Evolutionary conservation across 2,329 filamentous ascomycete species (phyloP).

Genomic region (Colletotrichum plurivorum): DNA sequence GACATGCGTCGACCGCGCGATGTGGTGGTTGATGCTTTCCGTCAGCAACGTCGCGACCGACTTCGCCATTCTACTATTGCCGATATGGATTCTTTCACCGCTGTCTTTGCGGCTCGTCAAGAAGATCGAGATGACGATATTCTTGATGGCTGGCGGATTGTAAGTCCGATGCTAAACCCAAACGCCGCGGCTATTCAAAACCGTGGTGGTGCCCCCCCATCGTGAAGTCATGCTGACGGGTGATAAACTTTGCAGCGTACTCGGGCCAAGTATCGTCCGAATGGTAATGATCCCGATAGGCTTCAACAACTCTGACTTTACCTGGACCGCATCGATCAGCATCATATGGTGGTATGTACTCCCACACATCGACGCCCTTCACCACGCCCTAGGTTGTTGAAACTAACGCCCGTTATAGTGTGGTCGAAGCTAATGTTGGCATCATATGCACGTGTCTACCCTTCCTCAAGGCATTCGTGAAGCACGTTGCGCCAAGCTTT

Average conservation of each 20-base stretch:
- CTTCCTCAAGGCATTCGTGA: constrained; percentile 35
- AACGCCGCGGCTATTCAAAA: no score
- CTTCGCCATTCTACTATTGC: constrained; percentile 40
- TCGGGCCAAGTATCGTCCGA: constrained; percentile 37
- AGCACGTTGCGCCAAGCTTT: constrained; percentile 12
- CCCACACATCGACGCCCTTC: background rate
- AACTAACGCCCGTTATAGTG: background rate
- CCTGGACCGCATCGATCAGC: constrained; percentile 38
- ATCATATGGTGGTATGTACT: constrained; percentile 37
- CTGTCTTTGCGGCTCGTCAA: constrained; percentile 28
- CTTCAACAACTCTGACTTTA: constrained; percentile 32
- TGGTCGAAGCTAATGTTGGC: constrained; percentile 38
- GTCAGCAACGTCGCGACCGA: constrained; percentile 40
- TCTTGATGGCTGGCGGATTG: constrained; percentile 40
- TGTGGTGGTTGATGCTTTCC: constrained; percentile 40
- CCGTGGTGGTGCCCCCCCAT: background rate
- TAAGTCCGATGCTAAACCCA: background rate
- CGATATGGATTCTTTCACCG: constrained; percentile 36
- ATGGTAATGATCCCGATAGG: constrained; percentile 36
- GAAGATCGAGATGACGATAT: constrained; percentile 38
- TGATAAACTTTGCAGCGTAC: constrained; percentile 9
- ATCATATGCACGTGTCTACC: constrained; percentile 40
- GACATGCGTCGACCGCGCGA: constrained; percentile 30
- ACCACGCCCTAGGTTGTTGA: background rate
- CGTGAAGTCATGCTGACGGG: background rate